phyloP scores from a whole-genome alignment of 371 early-diverging fungal species.

The Thermomucor indicae-seudaticae region DNA sequence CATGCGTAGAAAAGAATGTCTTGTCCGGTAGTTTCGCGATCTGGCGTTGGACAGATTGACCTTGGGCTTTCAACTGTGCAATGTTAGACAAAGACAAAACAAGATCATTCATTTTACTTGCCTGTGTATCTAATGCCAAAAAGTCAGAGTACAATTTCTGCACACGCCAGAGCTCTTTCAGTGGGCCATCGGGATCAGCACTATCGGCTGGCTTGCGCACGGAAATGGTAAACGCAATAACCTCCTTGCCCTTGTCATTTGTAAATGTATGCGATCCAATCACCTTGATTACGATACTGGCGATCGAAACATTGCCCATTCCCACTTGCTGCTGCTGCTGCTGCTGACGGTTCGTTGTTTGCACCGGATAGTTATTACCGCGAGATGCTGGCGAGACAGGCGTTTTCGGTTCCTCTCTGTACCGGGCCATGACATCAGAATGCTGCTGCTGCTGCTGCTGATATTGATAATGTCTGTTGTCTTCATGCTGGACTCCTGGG shows the following conservation, averaged over 20 bases:
- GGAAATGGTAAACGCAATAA: slow-evolving; percentile 48
- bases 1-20: slow-evolving; percentile 61
- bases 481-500: no score
- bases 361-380: neutral
- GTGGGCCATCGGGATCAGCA: slow-evolving; percentile 13
- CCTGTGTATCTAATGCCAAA: slow-evolving; percentile 65
- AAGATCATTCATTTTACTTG: slow-evolving; percentile 20
- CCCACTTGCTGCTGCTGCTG: slow-evolving; percentile 1
- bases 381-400: neutral
- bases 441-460: neutral
- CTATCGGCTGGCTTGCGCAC: slow-evolving; percentile 28
- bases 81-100: neutral
- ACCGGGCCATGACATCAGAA: neutral
- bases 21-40: slow-evolving; percentile 78
- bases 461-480: neutral
- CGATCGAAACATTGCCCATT: no score
- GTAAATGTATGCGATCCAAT: slow-evolving; percentile 58
- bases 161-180: slow-evolving; percentile 70
- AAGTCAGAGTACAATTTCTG: slow-evolving; percentile 84
- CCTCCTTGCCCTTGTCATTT: slow-evolving; percentile 71
- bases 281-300: slow-evolving; percentile 53
- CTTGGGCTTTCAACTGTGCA: slow-evolving; percentile 24
- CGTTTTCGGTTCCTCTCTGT: no score
- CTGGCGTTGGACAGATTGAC: slow-evolving; percentile 35
- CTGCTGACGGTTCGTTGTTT: neutral